Conservation (phyloP, 805 yeast genomes). For the Metschnikowia bowlesiae region DNA sequence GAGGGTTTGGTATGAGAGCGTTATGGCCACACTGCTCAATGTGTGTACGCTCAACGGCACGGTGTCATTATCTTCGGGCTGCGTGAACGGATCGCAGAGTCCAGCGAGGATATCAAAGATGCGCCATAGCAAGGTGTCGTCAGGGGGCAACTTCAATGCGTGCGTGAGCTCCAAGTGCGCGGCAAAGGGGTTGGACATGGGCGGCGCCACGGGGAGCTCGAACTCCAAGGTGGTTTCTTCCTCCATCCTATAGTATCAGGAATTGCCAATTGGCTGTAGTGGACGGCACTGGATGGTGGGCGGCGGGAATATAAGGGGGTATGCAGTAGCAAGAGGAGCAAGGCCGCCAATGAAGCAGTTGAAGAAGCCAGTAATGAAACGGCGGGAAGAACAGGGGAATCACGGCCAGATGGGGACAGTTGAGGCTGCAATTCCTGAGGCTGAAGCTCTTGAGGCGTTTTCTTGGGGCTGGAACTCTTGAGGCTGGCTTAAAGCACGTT, state of each 20-base stretch:
- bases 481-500: too few relatives aligned
- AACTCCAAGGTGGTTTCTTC: constrained; percentile 13
- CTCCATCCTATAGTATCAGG: constrained; percentile 3
- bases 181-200: constrained; percentile 12
- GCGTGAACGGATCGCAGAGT: constrained; percentile 59
- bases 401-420: too few relatives aligned
- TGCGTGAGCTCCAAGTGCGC: constrained; percentile 9
- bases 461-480: too few relatives aligned
- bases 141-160: constrained; percentile 6
- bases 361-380: too few relatives aligned
- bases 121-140: constrained; percentile 7
- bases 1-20: constrained; percentile 27
- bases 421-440: too few relatives aligned
- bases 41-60: constrained; percentile 52
- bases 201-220: constrained; percentile 12
- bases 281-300: too few relatives aligned
- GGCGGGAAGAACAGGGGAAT: too few relatives aligned
- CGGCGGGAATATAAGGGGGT: too few relatives aligned
- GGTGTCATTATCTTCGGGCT: constrained; percentile 57
- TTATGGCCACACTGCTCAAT: constrained; percentile 49
- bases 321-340: too few relatives aligned
- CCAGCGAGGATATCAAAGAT: constrained; percentile 18
- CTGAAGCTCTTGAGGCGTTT: too few relatives aligned
- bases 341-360: too few relatives aligned
- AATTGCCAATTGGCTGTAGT: too few relatives aligned